Base-by-base conservation (phyloP, 805 yeast species). In the Dipodascus albidus region DNA sequence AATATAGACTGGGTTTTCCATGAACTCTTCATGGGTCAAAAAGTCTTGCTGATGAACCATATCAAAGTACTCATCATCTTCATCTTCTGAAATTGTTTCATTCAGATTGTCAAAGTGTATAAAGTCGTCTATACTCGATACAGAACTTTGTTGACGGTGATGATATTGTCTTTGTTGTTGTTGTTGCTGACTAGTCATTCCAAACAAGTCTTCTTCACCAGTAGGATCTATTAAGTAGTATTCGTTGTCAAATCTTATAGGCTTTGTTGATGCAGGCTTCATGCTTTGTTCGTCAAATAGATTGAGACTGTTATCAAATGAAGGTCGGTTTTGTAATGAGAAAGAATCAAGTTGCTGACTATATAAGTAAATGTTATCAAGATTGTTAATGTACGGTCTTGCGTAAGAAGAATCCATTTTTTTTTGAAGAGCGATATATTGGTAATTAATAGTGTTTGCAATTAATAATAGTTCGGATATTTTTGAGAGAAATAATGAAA, bases 191-290 rank as follows among this genome's bases (percentile, higher is more conserved):
- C 33, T 27, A 11, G 33, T 27, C 33, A 27, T 27, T 6, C 44
- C n/a, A 14, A 38, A 17, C 17, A 38, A 19, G 20, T 38, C 44
- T 14, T 38, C 44, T 4, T 14, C n/a, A 4, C n/a, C 20, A 14
- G n/a, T 14, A n/a, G 44, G 44, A 38, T 38, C 44, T 11, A 38
- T 11, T 38, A 38, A 14, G n/a, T 38, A 38, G 44, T 17, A n/a
- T 38, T 38, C 44, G 44, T 38, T 38, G 44, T 38, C 44, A 17
- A 38, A 38, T 38, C 44, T 38, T n/a, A 38, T 38, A 19, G 44
- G 33, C 33, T 27, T 6, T 6, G 33, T 27, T 6, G 33, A 27
- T 11, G 11, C 33, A 6, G 33, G 33, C 33, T 27, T 27, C 33
- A 27, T 27, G 33, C 33, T 27, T 27, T n/a, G n/a, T n/a, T n/a